Evolutionary conservation across 2,329 filamentous ascomycete species (phyloP).

Genomic region (Alternaria metachromatica): DNA sequence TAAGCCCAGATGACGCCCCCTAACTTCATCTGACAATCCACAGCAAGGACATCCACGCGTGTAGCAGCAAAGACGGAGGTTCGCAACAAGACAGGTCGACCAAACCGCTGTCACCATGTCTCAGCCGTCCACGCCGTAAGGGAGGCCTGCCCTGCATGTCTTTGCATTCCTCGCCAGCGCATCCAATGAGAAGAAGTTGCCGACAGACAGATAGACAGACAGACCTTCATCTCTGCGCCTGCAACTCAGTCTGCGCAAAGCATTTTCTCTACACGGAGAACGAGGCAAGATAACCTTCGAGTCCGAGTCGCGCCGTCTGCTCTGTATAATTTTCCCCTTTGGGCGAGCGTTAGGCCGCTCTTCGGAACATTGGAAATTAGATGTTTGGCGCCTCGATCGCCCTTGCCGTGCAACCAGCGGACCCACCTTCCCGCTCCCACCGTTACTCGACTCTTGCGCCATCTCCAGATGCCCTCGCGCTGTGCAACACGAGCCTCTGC

Average conservation of each 20-base stretch:
- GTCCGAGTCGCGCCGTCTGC: neutral
- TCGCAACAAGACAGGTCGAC: neutral
- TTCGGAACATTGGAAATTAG: constrained; percentile 43
- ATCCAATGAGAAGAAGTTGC: constrained; percentile 11
- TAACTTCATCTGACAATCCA: neutral
- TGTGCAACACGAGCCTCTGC: constrained; percentile 4
- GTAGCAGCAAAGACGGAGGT: neutral
- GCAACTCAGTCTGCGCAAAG: neutral
- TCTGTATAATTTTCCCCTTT: constrained; percentile 22
- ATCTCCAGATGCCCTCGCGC: constrained; percentile 2
- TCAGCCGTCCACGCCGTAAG: constrained; percentile 25
- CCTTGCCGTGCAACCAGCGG: constrained; percentile 29
- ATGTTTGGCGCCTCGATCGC: constrained; percentile 21
- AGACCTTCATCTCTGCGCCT: constrained; percentile 6
- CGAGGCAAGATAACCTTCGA: neutral
- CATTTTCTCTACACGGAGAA: neutral
- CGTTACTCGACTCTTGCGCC: constrained; percentile 18
- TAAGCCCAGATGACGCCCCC: neutral
- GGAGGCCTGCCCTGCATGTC: constrained; percentile 25
- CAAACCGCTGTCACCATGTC: constrained; percentile 16
- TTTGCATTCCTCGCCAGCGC: constrained; percentile 14
- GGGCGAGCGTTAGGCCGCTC: constrained; percentile 7
- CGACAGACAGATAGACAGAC: neutral
- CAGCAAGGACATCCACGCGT: neutral
- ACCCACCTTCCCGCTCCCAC: constrained; percentile 17